Percentiles rank a stretch among this genome's conserved stretches.
Evolutionary conservation across 106 monocot species (phyloP).

Genomic region (Triglochin maritima): DNA sequence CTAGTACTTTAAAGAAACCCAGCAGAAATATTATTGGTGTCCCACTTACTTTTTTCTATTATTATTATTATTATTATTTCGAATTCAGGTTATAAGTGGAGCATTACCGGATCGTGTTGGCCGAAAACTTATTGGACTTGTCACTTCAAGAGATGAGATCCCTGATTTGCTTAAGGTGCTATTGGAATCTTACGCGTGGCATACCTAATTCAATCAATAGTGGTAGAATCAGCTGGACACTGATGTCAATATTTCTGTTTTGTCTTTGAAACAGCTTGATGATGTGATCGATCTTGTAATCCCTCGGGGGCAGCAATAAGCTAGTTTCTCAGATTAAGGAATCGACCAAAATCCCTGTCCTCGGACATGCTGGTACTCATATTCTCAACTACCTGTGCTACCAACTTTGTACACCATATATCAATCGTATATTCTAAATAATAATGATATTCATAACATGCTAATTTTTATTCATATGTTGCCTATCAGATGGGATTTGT

Average conservation of each 20-base stretch:
- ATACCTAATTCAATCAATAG: too few relatives aligned
- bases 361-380: conserved; percentile 80
- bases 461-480: conserved; percentile 5
- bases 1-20: background rate
- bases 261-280: conserved; percentile 50
- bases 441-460: background rate
- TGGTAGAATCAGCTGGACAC: too few relatives aligned
- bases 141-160: conserved; percentile 92
- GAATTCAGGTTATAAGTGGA: conserved; percentile 61
- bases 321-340: conserved; percentile 87
- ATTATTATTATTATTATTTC: background rate
- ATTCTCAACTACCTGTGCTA: background rate
- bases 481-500: conserved; percentile 75
- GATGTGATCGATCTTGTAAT: conserved; percentile 99
- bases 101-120: conserved; percentile 62
- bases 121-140: conserved; percentile 66
- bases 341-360: conserved; percentile 90
- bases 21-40: background rate
- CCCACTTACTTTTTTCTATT: background rate
- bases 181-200: too few relatives aligned
- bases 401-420: background rate
- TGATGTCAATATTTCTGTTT: background rate
- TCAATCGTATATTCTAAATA: background rate
- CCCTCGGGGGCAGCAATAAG: conserved; percentile 86
- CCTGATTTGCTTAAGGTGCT: conserved; percentile 87